Evolutionary conservation across 139 green algal genomes (phyloP), one percentile per base, ranked within the genome.

Genomic region (Coelastrella sp.): DNA sequence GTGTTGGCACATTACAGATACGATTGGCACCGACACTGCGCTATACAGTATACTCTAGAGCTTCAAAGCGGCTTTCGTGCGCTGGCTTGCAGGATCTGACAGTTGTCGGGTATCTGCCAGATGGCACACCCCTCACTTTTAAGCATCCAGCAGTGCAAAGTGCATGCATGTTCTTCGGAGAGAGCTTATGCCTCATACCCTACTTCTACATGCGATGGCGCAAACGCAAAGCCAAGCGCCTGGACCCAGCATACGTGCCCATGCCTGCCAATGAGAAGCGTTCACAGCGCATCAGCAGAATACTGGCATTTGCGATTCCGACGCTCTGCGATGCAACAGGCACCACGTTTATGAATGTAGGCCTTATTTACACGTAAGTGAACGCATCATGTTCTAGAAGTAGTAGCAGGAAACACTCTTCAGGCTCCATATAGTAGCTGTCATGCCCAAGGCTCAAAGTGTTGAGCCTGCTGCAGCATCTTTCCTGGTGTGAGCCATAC

Each of bases 321-420:
- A 94, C 96, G 0, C 8, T 96, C 3, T 98, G 96, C 86, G 97
- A 99, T 85, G 95, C 95, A 11, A 93, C 74, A 8, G 97, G 92
- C 64, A 98, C 95, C 16, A 98, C 95, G 0, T 83, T 98, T 80
- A 94, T 99, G 22, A 98, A 98, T 89, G 65, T 98, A 19, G 97
- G 97, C 17, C 94, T 99, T 1, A 97, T 95, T 92, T 98, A 97
- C 94, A 98, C 96, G 91, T 96, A 81, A 92, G 95, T 22, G 10
- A 7, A 68, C 7, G 7, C 61, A 68, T 68, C 7, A 68, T 17
- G 61, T 7, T 10, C 10, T 68, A n/a, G n/a, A n/a, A n/a, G n/a
- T n/a, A n/a, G n/a, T n/a, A n/a, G n/a, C n/a, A n/a, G n/a, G n/a
- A n/a, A n/a, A n/a, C n/a, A n/a, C n/a, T n/a, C n/a, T n/a, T n/a